These are phyloP conservation scores for Mycena sanguinolenta DNA, from an alignment of 768 basidiomycete genomes.

Conservation along the genomic window DNA sequence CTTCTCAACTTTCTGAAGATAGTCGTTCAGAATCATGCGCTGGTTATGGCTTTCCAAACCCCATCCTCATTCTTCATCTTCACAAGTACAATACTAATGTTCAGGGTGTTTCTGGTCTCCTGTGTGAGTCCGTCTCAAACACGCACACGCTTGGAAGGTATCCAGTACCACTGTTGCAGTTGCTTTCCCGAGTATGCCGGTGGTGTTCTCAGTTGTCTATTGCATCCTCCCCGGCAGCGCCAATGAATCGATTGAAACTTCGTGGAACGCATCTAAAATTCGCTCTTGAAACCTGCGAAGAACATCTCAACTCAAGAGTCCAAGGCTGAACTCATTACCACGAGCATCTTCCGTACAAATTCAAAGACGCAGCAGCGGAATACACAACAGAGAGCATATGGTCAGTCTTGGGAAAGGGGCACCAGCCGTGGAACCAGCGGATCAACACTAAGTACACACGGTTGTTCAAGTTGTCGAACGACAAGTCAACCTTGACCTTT, in stretches of 20 bases:
- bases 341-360: too few species aligned
- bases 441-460: slow-evolving; percentile 58
- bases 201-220: slow-evolving; percentile 7
- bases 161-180: too few species aligned
- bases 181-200: too few species aligned
- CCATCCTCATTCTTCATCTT: slow-evolving; percentile 7
- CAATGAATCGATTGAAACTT: background rate
- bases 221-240: slow-evolving; percentile 10
- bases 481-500: too few species aligned
- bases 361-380: slow-evolving; percentile 70
- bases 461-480: slow-evolving; percentile 51
- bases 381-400: slow-evolving; percentile 72
- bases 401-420: slow-evolving; percentile 69
- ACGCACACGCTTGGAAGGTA: background rate
- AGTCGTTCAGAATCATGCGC: too few species aligned
- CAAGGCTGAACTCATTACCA: too few species aligned
- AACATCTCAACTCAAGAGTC: too few species aligned
- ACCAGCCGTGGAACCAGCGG: slow-evolving; percentile 59
- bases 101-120: slow-evolving; percentile 6
- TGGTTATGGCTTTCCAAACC: too few species aligned
- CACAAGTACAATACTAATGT: background rate
- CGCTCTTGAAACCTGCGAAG: too few species aligned
- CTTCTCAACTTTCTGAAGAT: too few species aligned
- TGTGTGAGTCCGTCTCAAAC: slow-evolving; percentile 16
- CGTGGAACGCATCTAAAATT: too few species aligned